Base-by-base conservation (phyloP, 768 basidiomycete species). In the Amanita rimosa region DNA sequence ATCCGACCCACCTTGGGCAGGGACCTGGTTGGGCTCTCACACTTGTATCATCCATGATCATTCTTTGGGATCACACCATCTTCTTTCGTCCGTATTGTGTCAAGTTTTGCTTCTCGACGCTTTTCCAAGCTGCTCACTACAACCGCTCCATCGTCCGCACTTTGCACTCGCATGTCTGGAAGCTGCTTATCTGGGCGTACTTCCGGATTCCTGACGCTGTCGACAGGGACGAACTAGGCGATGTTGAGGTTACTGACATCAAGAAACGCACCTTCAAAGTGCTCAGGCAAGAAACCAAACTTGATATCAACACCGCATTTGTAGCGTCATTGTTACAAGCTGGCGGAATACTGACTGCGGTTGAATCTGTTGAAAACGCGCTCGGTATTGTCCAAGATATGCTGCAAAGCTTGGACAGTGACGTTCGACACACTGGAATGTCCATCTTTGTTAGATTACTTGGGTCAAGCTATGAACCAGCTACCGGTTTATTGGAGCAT, bases 181-280 rank as follows among this genome's bases (percentile, higher is more conserved):
- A 64, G 45, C 69, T 73, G 45, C 63, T 81, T 22, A 60, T 81
- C 17, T 82, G 81, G 79, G 69, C 73, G 1, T 79, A 74, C 50
- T 61, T 69, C 16, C 67, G 66, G 14, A 55, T 79, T 40, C 64
- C 67, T 10, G 21, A 16, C 8, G 17, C 53, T 10, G 56, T 54
- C 13, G 48, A 52, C 2, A 46, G 55, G 10, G 58, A 64, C 3
- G 49, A 60, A 9, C 11, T 52, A 21, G 17, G 19, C 14, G 38
- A 13, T 27, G 46, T 51, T 33, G 44, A 31, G 22, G n/a, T 19
- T 19, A 13, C 14, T 17, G 57, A 61, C 2, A 55, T 54, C 1
- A 62, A 59, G 34, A 52, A 57, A 39, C 62, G 59, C 0, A 69
- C 70, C 1, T 73, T 74, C 52, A 56, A 54, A 27, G 58, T 74